Conservation (phyloP, 768 basidiomycete genomes). For the Tylopilus plumbeoviolaceoides region DNA sequence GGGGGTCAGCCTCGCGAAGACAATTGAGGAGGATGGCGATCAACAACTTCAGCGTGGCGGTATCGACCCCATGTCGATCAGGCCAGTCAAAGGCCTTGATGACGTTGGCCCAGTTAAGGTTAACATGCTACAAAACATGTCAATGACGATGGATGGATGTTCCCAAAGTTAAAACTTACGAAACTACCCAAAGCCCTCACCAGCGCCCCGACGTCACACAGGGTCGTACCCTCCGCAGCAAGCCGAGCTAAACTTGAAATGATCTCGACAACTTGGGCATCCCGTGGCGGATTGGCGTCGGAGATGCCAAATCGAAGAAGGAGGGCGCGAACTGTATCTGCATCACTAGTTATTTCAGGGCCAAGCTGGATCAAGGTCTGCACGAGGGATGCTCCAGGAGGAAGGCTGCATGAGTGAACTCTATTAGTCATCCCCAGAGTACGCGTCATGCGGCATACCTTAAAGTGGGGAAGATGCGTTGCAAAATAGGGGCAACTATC, state of each 20-base stretch:
- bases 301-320: conserved; percentile 74
- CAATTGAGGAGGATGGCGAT: conserved; percentile 84
- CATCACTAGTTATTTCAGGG: conserved; percentile 72
- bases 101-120: conserved; percentile 75
- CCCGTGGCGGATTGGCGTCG: conserved; percentile 65
- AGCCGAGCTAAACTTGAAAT: conserved; percentile 63
- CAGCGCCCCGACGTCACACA: conserved; percentile 74
- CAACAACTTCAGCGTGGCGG: conserved; percentile 82
- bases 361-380: conserved; percentile 76
- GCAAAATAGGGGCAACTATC: conserved; percentile 67
- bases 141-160: conserved; percentile 4
- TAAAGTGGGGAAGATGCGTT: conserved; percentile 67
- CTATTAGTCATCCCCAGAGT: conserved; percentile 13
- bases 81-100: conserved; percentile 85
- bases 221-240: conserved; percentile 64
- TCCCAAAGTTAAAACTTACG: conserved; percentile 45
- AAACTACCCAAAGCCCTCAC: conserved; percentile 70
- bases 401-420: conserved; percentile 44
- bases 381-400: conserved; percentile 63
- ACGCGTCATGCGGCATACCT: conserved; percentile 45
- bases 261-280: conserved; percentile 67
- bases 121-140: conserved; percentile 46
- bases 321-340: conserved; percentile 64
- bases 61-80: conserved; percentile 82
- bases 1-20: conserved; percentile 69